Evolutionary conservation across 148 eudicot genomes (phyloP).

Genomic region (Fagopyrum esculentum): DNA sequence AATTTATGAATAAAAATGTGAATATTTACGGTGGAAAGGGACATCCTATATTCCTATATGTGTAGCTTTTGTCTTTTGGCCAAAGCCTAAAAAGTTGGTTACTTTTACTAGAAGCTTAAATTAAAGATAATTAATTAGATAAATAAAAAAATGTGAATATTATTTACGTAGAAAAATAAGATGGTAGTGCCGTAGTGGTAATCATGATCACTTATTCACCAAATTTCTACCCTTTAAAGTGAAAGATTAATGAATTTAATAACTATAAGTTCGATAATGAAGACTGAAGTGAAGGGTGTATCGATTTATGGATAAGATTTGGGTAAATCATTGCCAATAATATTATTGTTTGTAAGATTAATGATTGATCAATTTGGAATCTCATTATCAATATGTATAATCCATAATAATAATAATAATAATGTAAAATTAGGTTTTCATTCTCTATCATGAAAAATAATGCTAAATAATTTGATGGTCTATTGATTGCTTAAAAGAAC

Average conservation of each 20-base stretch:
- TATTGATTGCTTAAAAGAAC: too few relatives aligned
- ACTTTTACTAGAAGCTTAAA: neutral
- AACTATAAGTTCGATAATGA: neutral
- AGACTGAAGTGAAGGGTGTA: neutral
- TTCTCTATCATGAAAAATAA: neutral
- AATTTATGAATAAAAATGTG: too few relatives aligned
- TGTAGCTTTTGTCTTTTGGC: conserved; percentile 3
- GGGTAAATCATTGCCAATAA: neutral
- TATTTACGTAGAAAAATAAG: neutral
- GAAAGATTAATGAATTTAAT: neutral
- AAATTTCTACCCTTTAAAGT: neutral
- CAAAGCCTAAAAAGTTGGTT: neutral
- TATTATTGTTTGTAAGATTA: neutral
- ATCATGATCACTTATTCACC: conserved; percentile 1
- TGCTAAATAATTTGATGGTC: neutral
- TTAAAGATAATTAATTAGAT: neutral
- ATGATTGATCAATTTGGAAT: neutral
- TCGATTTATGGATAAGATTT: neutral
- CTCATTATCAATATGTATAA: neutral
- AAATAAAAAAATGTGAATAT: neutral
- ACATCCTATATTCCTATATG: neutral
- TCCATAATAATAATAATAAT: neutral
- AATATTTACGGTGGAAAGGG: neutral
- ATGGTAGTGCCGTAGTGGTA: neutral
- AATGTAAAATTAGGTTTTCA: neutral